Evolutionary conservation across 2,329 filamentous ascomycete species (phyloP).

Genomic region (Neofusicoccum umdonicola): DNA sequence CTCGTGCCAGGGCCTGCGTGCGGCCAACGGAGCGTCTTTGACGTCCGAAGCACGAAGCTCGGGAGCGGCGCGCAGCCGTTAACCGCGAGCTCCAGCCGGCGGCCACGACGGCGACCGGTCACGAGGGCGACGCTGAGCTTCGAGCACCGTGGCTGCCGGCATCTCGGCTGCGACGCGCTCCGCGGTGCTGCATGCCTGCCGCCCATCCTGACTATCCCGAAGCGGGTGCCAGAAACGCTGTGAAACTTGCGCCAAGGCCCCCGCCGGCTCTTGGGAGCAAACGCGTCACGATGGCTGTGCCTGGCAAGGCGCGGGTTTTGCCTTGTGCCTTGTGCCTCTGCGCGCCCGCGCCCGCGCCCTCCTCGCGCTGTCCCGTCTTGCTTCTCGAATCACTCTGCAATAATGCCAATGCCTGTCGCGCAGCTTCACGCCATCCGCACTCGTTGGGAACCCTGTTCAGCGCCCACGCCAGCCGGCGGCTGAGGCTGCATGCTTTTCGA

Average conservation of each 20-base stretch:
- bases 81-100: neutral
- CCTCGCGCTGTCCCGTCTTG: neutral
- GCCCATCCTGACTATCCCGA: neutral
- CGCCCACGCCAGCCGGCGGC: slow-evolving; percentile 3
- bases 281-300: neutral
- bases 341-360: neutral
- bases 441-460: neutral
- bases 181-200: neutral
- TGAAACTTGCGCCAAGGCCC: slow-evolving; percentile 1
- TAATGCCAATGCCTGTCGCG: neutral
- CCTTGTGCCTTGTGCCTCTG: neutral
- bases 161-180: neutral
- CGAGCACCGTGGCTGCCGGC: neutral
- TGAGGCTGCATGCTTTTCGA: slow-evolving; percentile 4
- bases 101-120: neutral
- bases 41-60: neutral
- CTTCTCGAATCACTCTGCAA: neutral
- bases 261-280: neutral
- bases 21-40: neutral
- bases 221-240: neutral
- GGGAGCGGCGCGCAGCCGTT: neutral
- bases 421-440: neutral
- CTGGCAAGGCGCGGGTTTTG: neutral
- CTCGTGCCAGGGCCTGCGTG: neutral
- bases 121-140: neutral